Conservation (phyloP, 2,329 filamentous ascomycete genomes). For the Xylariaceae sp. region DNA sequence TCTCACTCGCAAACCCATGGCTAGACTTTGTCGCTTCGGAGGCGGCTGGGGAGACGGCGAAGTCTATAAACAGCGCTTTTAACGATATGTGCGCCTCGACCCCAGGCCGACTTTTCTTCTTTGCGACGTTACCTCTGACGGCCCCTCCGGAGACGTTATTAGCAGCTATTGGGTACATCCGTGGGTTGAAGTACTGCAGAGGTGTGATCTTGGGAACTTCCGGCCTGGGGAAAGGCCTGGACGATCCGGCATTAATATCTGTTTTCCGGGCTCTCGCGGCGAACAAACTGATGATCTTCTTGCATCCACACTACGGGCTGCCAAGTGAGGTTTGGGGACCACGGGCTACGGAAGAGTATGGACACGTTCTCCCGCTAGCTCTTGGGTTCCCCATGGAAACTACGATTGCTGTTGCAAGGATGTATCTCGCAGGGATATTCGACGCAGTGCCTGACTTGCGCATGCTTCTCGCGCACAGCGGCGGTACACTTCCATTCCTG, state of each 20-base stretch:
- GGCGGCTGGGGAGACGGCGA: constrained; percentile 61
- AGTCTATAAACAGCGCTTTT: constrained; percentile 73
- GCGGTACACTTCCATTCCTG: constrained; percentile 83
- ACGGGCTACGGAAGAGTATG: constrained; percentile 64
- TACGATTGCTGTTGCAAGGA: constrained; percentile 81
- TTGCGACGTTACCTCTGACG: constrained; percentile 75
- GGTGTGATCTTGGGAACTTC: constrained; percentile 88
- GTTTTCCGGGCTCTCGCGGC: constrained; percentile 68
- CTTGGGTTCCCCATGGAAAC: constrained; percentile 90
- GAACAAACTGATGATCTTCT: constrained; percentile 65
- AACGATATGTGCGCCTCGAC: constrained; percentile 64
- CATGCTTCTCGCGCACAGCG: constrained; percentile 81
- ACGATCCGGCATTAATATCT: constrained; percentile 69
- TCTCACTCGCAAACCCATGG: constrained; percentile 92
- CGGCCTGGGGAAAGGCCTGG: constrained; percentile 73
- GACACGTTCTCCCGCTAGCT: constrained; percentile 81
- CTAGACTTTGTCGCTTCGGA: constrained; percentile 70
- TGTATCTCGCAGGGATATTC: constrained; percentile 84
- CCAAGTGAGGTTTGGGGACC: constrained; percentile 77
- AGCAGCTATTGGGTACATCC: constrained; percentile 60
- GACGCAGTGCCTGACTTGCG: constrained; percentile 66
- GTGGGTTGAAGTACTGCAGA: constrained; percentile 61
- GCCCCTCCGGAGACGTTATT: constrained; percentile 60
- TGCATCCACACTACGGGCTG: constrained; percentile 90
- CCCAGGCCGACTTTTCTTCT: constrained; percentile 71